Base-by-base conservation (phyloP, 2,329 filamentous ascomycete species). In the Sporothrix mexicana region DNA sequence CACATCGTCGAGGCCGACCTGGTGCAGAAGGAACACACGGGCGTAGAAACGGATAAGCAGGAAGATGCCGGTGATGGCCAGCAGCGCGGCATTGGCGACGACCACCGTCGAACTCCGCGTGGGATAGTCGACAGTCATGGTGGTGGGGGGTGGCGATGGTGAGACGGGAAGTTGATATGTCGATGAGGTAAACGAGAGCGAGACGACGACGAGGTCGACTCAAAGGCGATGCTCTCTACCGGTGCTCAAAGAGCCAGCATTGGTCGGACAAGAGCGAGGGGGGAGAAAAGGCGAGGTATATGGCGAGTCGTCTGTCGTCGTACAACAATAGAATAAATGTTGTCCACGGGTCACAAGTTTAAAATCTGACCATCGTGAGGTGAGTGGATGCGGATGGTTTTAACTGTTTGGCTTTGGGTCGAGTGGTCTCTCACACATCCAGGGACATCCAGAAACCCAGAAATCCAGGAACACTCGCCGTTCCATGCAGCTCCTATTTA, bases 1-100 rank as follows among this genome's bases (percentile, higher is more conserved):
- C 4, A 71, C 59, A 30, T 71, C 69, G 47, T 71, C 69, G 5
- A 71, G 57, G 3, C 69, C 69, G 59, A 71, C 69, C 2, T 53
- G 47, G 47, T 43, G 43, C 10, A 71, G 17, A 8, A 66, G 10
- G 41, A 68, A 49, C 1, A 70, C 45, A 23, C 59, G 67, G 20
- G 61, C 67, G 20, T 10, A 53, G 47, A 73, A 23, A 3, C 57
- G 45, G 6, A 73, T 17, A 3, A 49, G 9, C 5, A 69, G 6
- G n/a, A 72, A 71, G 9, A 66, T 25, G n/a, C 41, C 59, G 12
- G 69, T 71, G n/a, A 71, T 20, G n/a, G 30, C 25, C 4, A 71
- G 23, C n/a, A 71, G 25, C 1, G 36, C 57, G 4, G 47, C 59
- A 23, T 71, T 71, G 57, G 57, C 30, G 20, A 55, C 15, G 12